These are phyloP conservation scores for Solanum hybrid DNA, from an alignment of 305 asterid species.

Conservation along the genomic window DNA sequence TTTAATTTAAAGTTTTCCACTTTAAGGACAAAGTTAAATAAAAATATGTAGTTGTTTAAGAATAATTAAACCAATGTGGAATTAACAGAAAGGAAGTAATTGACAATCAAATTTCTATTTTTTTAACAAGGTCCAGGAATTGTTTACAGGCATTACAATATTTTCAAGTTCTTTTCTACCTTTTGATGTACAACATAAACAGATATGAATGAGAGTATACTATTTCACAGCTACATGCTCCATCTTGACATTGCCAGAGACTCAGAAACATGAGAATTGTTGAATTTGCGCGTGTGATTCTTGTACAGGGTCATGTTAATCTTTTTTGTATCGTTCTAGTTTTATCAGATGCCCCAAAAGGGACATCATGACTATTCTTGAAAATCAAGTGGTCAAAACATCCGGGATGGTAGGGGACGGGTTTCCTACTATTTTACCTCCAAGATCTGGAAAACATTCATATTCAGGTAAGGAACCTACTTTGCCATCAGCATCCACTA, in stretches of 20 bases:
- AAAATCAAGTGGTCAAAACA: slow-evolving; percentile 50
- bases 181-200: background rate
- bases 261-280: background rate
- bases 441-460: slow-evolving; percentile 74
- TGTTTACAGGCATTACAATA: background rate
- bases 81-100: background rate
- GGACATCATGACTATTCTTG: background rate
- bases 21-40: background rate
- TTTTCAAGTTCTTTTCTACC: background rate
- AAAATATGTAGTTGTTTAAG: background rate
- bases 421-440: slow-evolving; percentile 75
- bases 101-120: background rate
- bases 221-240: background rate
- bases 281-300: background rate
- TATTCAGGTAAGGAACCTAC: slow-evolving; percentile 51
- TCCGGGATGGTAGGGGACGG: slow-evolving; percentile 61
- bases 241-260: background rate
- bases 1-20: background rate
- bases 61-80: background rate
- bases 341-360: background rate
- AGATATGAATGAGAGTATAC: background rate
- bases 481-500: slow-evolving; percentile 53
- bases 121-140: background rate
- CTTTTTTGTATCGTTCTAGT: background rate
- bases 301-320: background rate